These are phyloP conservation scores for Acer saccharum DNA, from an alignment of 345 rosid genomes.

Conservation along the genomic window DNA sequence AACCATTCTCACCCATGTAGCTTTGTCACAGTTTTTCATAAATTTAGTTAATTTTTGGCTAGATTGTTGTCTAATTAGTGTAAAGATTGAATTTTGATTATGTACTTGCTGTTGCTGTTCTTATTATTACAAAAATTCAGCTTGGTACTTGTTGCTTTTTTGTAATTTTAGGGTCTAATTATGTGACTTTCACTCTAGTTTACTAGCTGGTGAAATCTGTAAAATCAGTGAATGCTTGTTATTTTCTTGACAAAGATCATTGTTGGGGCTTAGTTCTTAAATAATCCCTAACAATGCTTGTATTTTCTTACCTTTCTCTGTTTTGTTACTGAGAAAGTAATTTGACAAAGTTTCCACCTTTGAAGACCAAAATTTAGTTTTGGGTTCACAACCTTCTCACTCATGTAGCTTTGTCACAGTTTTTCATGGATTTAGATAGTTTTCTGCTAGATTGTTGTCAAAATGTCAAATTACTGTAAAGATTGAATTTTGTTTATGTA, in stretches of 20 bases:
- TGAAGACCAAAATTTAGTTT: neutral
- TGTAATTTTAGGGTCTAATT: neutral
- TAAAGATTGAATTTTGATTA: neutral
- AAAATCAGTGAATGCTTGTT: neutral
- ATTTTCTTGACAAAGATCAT: neutral
- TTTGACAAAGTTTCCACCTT: neutral
- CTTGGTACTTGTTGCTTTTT: neutral
- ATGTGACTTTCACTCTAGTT: neutral
- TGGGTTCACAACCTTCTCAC: neutral
- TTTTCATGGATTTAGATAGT: neutral
- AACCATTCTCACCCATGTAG: neutral
- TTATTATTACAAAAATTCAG: neutral
- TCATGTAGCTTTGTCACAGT: neutral
- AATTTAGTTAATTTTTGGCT: neutral
- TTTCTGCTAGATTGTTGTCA: neutral
- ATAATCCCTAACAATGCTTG: neutral
- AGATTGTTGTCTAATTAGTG: neutral
- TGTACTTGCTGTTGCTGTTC: neutral
- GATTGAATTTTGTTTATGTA: neutral
- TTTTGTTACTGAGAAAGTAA: neutral
- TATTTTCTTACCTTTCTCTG: constrained; percentile 13
- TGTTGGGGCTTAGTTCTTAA: constrained; percentile 11
- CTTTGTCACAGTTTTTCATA: neutral
- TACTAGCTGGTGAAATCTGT: neutral
- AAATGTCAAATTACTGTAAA: neutral